Evolutionary conservation across 805 yeast genomes (phyloP).

Genomic region (Peterozyma toletana): DNA sequence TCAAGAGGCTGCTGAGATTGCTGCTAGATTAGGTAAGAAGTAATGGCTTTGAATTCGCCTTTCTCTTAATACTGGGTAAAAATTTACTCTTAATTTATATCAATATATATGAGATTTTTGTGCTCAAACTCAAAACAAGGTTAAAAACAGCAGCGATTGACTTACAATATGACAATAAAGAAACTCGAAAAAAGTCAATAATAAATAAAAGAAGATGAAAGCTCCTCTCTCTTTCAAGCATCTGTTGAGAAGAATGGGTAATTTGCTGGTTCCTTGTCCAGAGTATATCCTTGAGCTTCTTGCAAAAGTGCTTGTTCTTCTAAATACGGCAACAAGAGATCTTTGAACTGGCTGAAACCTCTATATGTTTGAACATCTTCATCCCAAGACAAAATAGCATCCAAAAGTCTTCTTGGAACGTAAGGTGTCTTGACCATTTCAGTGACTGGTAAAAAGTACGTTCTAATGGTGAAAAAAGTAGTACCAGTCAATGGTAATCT

Average conservation of each 20-base stretch:
- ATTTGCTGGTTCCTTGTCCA: constrained; percentile 29
- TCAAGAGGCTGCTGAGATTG: constrained; percentile 85
- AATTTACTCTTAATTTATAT: too few species aligned
- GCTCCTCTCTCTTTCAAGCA: background rate
- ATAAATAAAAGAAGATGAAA: too few species aligned
- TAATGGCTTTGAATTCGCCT: constrained; percentile 8
- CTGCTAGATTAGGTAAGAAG: constrained; percentile 51
- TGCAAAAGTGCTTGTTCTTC: constrained; percentile 40
- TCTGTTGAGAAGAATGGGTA: constrained; percentile 30
- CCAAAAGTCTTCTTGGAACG: constrained; percentile 50
- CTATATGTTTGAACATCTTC: constrained; percentile 54
- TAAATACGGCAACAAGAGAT: constrained; percentile 48
- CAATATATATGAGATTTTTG: too few species aligned
- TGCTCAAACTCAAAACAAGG: too few species aligned
- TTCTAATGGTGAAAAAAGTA: constrained; percentile 51
- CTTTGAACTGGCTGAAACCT: constrained; percentile 48
- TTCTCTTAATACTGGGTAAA: too few species aligned
- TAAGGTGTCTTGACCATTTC: constrained; percentile 53
- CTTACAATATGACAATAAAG: too few species aligned
- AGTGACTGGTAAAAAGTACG: constrained; percentile 50
- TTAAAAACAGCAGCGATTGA: too few species aligned
- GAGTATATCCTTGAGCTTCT: constrained; percentile 31
- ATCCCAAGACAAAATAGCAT: constrained; percentile 55
- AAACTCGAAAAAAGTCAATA: too few species aligned
- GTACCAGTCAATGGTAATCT: constrained; percentile 56